A percentile compares a stretch with the other conserved stretches of the same genome.
Evolutionary conservation across 1,139 yeast species (phyloP).

Genomic region (Nematodospora anomalae): DNA sequence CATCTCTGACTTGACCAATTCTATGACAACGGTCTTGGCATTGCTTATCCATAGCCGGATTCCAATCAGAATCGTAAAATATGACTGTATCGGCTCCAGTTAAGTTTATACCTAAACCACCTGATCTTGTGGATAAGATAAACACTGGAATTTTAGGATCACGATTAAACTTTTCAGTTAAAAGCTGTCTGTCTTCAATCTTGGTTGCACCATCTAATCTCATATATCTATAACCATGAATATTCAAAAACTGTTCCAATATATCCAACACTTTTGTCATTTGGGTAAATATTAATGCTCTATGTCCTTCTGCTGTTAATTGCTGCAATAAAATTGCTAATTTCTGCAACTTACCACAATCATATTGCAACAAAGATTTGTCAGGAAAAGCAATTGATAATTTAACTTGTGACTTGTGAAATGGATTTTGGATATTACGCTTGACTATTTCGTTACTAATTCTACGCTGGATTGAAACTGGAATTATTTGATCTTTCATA

Average conservation of each 20-base stretch:
- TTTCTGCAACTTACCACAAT: slow-evolving; percentile 94
- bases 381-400: slow-evolving; percentile 95
- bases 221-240: slow-evolving; percentile 92
- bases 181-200: slow-evolving; percentile 91
- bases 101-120: slow-evolving; percentile 95
- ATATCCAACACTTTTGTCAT: slow-evolving; percentile 97
- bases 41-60: slow-evolving; percentile 99
- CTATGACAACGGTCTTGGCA: slow-evolving; percentile 99
- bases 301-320: slow-evolving; percentile 80
- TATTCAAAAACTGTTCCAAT: slow-evolving; percentile 87
- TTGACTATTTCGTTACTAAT: slow-evolving; percentile 35
- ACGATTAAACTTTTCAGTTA: slow-evolving; percentile 89
- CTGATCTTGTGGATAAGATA: slow-evolving; percentile 91
- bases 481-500: slow-evolving; percentile 59
- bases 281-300: slow-evolving; percentile 95
- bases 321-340: slow-evolving; percentile 74
- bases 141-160: slow-evolving; percentile 88
- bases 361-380: slow-evolving; percentile 85
- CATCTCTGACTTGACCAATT: slow-evolving; percentile 97
- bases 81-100: slow-evolving; percentile 99
- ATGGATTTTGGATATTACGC: slow-evolving; percentile 55
- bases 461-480: slow-evolving; percentile 31
- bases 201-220: slow-evolving; percentile 97
- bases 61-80: slow-evolving; percentile 99
- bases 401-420: slow-evolving; percentile 83